Evolutionary conservation across 2,329 filamentous ascomycete genomes (phyloP).

Genomic region (Paradendryphiella salina): DNA sequence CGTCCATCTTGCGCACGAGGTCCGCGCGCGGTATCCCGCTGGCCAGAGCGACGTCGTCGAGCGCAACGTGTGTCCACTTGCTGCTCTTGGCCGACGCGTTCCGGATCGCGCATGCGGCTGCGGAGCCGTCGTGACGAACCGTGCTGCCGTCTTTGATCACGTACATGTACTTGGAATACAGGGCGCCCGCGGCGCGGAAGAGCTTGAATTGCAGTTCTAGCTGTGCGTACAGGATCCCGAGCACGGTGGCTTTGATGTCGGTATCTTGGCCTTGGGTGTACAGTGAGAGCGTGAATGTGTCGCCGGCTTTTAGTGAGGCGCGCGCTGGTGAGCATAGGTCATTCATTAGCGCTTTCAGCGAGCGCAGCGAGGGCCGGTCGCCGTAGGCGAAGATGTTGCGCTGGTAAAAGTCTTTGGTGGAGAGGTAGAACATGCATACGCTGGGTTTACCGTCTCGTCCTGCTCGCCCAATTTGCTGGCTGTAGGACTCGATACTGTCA

Average conservation of each 20-base stretch:
- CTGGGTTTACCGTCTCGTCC: slow-evolving; percentile 79
- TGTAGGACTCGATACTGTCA: slow-evolving; percentile 94
- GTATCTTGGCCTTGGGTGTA: slow-evolving; percentile 53
- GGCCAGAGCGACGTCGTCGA: slow-evolving; percentile 47
- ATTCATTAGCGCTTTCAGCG: slow-evolving; percentile 54
- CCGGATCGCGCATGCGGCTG: slow-evolving; percentile 53
- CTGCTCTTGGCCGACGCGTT: slow-evolving; percentile 47
- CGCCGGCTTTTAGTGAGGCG: slow-evolving; percentile 42
- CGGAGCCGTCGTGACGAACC: slow-evolving; percentile 46
- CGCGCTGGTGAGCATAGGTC: slow-evolving; percentile 54
- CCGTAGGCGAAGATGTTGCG: slow-evolving; percentile 64
- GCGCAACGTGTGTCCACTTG: slow-evolving; percentile 55
- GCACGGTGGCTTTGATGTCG: slow-evolving; percentile 58
- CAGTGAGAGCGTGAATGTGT: slow-evolving; percentile 54
- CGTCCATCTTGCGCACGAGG: slow-evolving; percentile 59
- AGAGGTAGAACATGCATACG: slow-evolving; percentile 62
- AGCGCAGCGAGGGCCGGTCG: slow-evolving; percentile 59
- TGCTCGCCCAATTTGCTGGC: slow-evolving; percentile 93
- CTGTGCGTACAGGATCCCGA: slow-evolving; percentile 62
- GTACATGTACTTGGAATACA: slow-evolving; percentile 61
- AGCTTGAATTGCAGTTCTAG: slow-evolving; percentile 62
- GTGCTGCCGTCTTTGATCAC: slow-evolving; percentile 38
- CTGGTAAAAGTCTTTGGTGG: slow-evolving; percentile 60
- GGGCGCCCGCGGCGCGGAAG: slow-evolving; percentile 59
- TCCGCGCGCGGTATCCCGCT: slow-evolving; percentile 50